These are phyloP conservation scores for Ophioceras dolichostomum DNA, from an alignment of 2,329 filamentous ascomycete genomes.

Conservation along the genomic window DNA sequence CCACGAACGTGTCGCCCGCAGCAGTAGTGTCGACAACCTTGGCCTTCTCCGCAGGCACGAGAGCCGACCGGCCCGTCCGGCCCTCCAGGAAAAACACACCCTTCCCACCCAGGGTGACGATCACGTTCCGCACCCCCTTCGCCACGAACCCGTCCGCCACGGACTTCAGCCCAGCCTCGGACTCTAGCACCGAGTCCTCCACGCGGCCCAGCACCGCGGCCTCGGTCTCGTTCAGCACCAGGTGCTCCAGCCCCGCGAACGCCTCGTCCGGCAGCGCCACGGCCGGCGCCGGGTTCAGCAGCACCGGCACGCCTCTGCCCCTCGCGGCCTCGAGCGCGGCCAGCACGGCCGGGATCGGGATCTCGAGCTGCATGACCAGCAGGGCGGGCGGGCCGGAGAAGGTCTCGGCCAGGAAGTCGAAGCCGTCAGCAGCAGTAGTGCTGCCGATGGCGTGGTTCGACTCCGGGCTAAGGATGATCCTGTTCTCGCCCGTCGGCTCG, in stretches of 20 bases:
- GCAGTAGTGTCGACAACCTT: conserved; percentile 84
- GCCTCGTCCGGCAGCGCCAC: conserved; percentile 54
- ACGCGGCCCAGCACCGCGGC: conserved; percentile 45
- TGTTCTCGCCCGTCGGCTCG: conserved; percentile 58
- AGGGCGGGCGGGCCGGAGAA: conserved; percentile 31
- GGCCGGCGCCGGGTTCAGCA: conserved; percentile 62
- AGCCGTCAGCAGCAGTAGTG: conserved; percentile 9
- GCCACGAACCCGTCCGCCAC: conserved; percentile 41
- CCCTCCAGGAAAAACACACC: conserved; percentile 58
- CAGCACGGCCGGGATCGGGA: conserved; percentile 39
- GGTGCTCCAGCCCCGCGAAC: conserved; percentile 46
- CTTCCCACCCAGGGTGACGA: conserved; percentile 73
- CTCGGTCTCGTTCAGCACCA: conserved; percentile 67
- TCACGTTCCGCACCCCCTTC: conserved; percentile 60
- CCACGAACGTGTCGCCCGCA: conserved; percentile 90
- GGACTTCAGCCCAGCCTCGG: conserved; percentile 16
- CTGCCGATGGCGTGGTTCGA: conserved; percentile 48
- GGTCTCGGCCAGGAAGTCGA: conserved; percentile 8
- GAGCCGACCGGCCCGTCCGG: conserved; percentile 21
- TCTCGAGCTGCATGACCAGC: conserved; percentile 49
- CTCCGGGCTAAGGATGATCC: conserved; percentile 62
- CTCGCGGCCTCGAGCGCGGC: conserved; percentile 31
- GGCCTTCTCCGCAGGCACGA: conserved; percentile 55
- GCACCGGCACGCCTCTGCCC: conserved; percentile 31
- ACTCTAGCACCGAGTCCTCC: conserved; percentile 19